Base-by-base conservation (phyloP, 495 filamentous ascomycete genomes). In the Astrocystis sublimbata region DNA sequence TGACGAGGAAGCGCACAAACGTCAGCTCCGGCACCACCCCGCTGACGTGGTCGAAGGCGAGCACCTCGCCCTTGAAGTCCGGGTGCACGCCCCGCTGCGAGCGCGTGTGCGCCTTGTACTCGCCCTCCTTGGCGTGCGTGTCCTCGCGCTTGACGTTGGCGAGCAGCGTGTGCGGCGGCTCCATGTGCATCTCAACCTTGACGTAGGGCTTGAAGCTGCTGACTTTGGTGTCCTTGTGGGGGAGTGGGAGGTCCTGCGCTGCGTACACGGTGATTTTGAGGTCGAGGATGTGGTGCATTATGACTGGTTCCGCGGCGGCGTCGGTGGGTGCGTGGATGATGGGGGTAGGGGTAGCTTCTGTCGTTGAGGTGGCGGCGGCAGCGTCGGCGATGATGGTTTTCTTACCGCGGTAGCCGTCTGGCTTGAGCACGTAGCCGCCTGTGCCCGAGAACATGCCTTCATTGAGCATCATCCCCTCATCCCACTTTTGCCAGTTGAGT, bases 381-480 rank as follows among this genome's bases (percentile, higher is more conserved):
- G n/a, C 10, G n/a, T 28, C 57, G 30, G 55, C 45, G 9, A 4
- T 9, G 12, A 57, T 50, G 43, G 56, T 49, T 35, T 72, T 73
- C 24, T 36, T 24, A 33, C 65, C 71, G 33, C 76, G 73, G 61
- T 78, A 78, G 9, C 76, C 89, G 26, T 79, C 71, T 0, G 93
- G 93, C 68, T 98, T 98, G 2, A 94, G 79, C 1, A 94, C 86
- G 80, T 91, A 98, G 17, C 93, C 93, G 4, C 78, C 80, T 2
- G 88, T 88, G 10, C 87, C 88, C 4, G 83, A 81, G 71, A 98
- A 98, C 92, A 97, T 93, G 59, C 85, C 93, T 67, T 92, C 86
- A 68, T 97, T 97, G 1, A 97, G 83, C 93, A 97, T 97, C 89
- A 92, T 96, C 12, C 91, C 93, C 59, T 88, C 87, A 68, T 97